phyloP scores from a whole-genome alignment of 1,284 basidiomycete species.

The Cutaneotrichosporon cavernicola region DNA sequence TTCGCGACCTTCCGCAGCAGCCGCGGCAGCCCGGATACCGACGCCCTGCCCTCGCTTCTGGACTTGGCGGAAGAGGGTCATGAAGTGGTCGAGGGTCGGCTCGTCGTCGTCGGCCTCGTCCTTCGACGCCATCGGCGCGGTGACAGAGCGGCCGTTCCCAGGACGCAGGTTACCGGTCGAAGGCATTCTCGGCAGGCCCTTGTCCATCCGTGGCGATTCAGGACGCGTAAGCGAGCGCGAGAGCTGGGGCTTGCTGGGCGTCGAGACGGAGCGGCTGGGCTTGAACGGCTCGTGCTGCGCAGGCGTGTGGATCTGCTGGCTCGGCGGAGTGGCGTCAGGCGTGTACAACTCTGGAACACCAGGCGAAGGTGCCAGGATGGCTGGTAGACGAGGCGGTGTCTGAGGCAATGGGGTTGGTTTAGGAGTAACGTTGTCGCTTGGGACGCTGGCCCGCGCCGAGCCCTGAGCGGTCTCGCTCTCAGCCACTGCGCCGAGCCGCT shows the following conservation, averaged over 20 bases:
- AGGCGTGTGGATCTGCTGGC: background rate
- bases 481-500: background rate
- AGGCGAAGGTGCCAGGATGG: background rate
- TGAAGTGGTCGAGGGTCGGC: constrained; percentile 16
- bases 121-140: background rate
- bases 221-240: background rate
- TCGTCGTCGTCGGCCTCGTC: background rate
- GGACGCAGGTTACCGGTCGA: background rate
- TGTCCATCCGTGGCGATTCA: background rate
- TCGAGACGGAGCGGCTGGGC: constrained; percentile 4
- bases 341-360: constrained; percentile 1
- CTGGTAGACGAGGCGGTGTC: background rate
- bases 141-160: background rate
- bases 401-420: background rate
- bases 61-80: constrained; percentile 16
- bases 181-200: background rate
- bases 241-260: background rate
- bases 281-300: background rate
- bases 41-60: constrained; percentile 2
- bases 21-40: constrained; percentile 11
- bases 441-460: background rate
- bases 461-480: background rate
- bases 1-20: background rate
- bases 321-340: constrained; percentile 3
- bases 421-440: background rate